Conservation (phyloP, 1,284 basidiomycete species). For the Trichosporon sp. region DNA sequence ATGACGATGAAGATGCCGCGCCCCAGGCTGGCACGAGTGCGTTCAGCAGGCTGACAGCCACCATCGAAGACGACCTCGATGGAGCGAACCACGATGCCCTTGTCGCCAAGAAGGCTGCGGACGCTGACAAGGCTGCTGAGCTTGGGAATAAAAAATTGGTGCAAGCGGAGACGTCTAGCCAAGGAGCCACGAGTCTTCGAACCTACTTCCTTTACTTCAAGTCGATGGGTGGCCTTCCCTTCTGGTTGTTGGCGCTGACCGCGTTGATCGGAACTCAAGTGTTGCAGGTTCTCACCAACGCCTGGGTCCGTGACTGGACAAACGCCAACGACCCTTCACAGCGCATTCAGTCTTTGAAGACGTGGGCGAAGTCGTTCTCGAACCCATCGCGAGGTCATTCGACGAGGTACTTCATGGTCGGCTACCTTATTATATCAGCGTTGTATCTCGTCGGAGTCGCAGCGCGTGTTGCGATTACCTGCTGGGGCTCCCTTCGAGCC, state of each 20-base stretch:
- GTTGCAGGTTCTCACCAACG: slow-evolving; percentile 44
- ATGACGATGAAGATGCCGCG: neutral
- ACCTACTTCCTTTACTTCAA: slow-evolving; percentile 45
- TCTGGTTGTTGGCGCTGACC: slow-evolving; percentile 38
- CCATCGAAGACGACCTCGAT: slow-evolving; percentile 40
- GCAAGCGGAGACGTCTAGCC: slow-evolving; percentile 34
- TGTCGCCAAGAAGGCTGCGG: slow-evolving; percentile 32
- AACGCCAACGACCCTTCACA: slow-evolving; percentile 16
- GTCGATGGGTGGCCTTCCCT: slow-evolving; percentile 35
- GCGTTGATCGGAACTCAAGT: slow-evolving; percentile 42
- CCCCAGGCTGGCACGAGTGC: neutral
- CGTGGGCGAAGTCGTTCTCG: neutral
- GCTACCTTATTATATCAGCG: slow-evolving; percentile 40
- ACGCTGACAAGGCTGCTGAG: slow-evolving; percentile 29
- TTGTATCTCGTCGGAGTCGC: slow-evolving; percentile 43
- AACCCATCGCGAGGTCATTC: slow-evolving; percentile 9
- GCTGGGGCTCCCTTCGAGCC: slow-evolving; percentile 41
- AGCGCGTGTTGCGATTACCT: slow-evolving; percentile 37
- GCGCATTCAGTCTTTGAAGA: neutral
- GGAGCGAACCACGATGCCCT: slow-evolving; percentile 68
- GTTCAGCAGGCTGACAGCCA: slow-evolving; percentile 10
- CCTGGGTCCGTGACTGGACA: slow-evolving; percentile 49
- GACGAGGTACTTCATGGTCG: slow-evolving; percentile 38
- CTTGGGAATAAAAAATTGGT: slow-evolving; percentile 44
- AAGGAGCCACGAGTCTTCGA: slow-evolving; percentile 34